Percentiles rank a stretch among this genome's conserved stretches.
Conservation (phyloP, 495 filamentous ascomycete species). For the Daldinia bambusicola region DNA sequence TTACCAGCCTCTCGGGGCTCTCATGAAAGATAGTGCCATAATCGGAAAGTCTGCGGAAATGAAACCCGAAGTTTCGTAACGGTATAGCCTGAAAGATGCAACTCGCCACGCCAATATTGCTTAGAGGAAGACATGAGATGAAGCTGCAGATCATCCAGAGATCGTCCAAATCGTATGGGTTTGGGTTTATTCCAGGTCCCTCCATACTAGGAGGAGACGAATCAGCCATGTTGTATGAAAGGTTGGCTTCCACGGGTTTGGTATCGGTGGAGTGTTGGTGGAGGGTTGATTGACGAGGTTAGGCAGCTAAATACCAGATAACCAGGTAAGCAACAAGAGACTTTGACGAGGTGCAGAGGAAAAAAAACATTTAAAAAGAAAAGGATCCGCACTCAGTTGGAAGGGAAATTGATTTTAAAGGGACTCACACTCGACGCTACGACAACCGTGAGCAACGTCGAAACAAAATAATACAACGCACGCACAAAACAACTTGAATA, state of each 20-base stretch:
- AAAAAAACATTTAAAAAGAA: no score
- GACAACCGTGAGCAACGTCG: not conserved
- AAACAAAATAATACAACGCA: not conserved
- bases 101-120: not conserved
- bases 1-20: constrained; percentile 2
- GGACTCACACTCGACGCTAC: not conserved
- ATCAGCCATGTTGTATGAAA: not conserved
- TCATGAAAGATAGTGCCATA: constrained; percentile 34
- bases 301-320: no score
- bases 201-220: not conserved
- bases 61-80: not conserved
- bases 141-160: not conserved
- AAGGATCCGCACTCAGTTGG: not conserved
- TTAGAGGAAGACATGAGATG: not conserved
- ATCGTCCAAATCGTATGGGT: constrained; percentile 26
- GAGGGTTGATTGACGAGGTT: no score
- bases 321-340: no score
- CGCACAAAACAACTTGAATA: not conserved
- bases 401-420: no score
- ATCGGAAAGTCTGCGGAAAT: constrained; percentile 10
- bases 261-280: no score
- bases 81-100: constrained; percentile 31
- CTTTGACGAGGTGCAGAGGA: no score
- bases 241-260: not conserved
- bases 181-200: not conserved